Conservation (phyloP, 139 green algal genomes). For the Pleodorina starrii region DNA sequence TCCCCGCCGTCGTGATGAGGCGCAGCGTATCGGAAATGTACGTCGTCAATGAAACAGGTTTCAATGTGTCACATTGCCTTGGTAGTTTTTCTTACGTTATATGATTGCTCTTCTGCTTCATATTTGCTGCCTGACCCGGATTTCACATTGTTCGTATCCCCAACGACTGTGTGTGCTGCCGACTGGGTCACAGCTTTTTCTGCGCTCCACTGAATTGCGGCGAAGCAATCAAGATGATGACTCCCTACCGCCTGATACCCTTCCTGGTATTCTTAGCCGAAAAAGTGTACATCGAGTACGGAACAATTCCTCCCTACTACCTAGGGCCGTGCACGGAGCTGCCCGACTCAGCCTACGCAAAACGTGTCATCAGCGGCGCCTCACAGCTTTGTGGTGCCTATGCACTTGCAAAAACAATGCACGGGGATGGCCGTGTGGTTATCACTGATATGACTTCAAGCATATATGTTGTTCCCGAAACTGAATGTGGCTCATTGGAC, state of each 20-base stretch:
- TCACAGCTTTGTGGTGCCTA: not conserved
- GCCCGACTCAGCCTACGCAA: not conserved
- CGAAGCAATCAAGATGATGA: not conserved
- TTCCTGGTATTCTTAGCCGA: not conserved
- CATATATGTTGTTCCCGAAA: not conserved
- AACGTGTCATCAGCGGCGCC: not conserved
- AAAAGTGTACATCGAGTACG: slow-evolving; percentile 9
- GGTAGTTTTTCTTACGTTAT: too few species aligned
- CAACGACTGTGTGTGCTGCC: not conserved
- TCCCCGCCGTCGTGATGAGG: not conserved
- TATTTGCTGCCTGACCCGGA: too few species aligned
- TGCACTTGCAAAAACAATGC: not conserved
- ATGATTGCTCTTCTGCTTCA: not conserved
- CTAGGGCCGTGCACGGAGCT: slow-evolving; percentile 12
- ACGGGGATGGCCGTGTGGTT: not conserved
- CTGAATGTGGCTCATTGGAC: not conserved
- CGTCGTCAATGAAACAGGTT: too few species aligned
- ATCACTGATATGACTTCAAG: not conserved
- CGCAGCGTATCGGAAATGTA: not conserved
- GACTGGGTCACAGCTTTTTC: not conserved
- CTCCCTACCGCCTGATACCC: not conserved
- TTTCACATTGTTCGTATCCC: not conserved
- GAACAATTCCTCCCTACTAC: slow-evolving; percentile 16
- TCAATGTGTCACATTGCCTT: too few species aligned
- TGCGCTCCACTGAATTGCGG: slow-evolving; percentile 12